These are phyloP conservation scores for Pezicula radicicola DNA, from an alignment of 2,329 filamentous ascomycete genomes.

Conservation along the genomic window DNA sequence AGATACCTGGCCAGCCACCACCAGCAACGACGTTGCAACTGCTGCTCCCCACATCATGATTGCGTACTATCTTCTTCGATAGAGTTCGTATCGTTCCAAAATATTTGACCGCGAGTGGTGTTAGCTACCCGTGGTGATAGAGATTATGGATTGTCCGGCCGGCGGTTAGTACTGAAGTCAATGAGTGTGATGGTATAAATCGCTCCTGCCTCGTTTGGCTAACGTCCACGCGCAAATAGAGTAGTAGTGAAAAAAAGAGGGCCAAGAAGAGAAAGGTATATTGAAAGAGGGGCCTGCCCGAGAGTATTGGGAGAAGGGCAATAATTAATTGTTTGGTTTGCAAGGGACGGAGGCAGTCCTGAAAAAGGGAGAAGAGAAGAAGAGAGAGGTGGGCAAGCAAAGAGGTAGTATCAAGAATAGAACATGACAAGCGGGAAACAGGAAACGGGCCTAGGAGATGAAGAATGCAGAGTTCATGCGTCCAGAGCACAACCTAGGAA, in stretches of 20 bases:
- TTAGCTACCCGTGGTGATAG: background rate
- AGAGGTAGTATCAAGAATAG: slow-evolving; percentile 8
- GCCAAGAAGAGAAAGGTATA: slow-evolving; percentile 2
- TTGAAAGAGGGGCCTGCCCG: background rate
- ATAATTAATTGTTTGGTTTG: slow-evolving; percentile 6
- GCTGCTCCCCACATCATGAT: slow-evolving; percentile 18
- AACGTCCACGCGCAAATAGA: slow-evolving; percentile 6
- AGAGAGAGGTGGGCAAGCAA: slow-evolving; percentile 13
- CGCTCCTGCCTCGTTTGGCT: slow-evolving; percentile 11
- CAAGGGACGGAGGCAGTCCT: slow-evolving; percentile 4
- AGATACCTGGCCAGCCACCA: slow-evolving; percentile 24
- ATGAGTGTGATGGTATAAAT: slow-evolving; percentile 13
- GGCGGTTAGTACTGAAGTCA: slow-evolving; percentile 13
- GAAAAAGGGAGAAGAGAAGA: slow-evolving; percentile 17
- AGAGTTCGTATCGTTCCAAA: slow-evolving; percentile 1
- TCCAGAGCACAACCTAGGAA: slow-evolving; percentile 1
- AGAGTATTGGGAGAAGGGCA: background rate
- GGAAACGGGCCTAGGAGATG: slow-evolving; percentile 6
- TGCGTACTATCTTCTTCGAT: slow-evolving; percentile 4
- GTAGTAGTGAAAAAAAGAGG: slow-evolving; percentile 3
- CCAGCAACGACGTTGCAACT: slow-evolving; percentile 17
- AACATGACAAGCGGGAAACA: slow-evolving; percentile 9
- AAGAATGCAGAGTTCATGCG: slow-evolving; percentile 11
- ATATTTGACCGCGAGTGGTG: background rate
- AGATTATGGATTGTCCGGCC: slow-evolving; percentile 19